These are phyloP conservation scores for Rhizopogon vinicolor DNA, from an alignment of 768 basidiomycete species.

Conservation along the genomic window DNA sequence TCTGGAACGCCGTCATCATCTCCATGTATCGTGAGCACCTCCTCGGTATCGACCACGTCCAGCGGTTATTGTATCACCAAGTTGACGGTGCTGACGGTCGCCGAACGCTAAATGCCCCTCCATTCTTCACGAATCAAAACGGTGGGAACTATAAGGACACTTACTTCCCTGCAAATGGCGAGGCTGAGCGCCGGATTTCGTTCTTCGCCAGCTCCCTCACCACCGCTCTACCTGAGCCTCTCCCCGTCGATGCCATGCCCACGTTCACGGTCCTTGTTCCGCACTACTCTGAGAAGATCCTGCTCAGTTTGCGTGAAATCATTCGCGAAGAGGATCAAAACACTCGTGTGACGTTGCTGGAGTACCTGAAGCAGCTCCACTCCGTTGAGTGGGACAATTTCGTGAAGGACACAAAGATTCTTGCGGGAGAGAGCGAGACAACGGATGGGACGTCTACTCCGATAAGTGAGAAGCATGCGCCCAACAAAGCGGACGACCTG, in stretches of 20 bases:
- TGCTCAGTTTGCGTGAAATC: conserved; percentile 94
- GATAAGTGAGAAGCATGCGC: conserved; percentile 64
- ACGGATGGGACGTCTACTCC: conserved; percentile 41
- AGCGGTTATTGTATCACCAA: conserved; percentile 96
- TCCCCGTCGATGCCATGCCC: conserved; percentile 98
- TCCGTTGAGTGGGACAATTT: conserved; percentile 99
- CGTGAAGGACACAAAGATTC: conserved; percentile 98
- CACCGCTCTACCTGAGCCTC: conserved; percentile 89
- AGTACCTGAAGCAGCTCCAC: conserved; percentile 98
- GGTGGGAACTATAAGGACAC: conserved; percentile 64
- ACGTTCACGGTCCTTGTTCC: conserved; percentile 99
- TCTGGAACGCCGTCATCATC: conserved; percentile 99
- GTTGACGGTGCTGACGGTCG: conserved; percentile 87
- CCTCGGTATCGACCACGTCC: conserved; percentile 96
- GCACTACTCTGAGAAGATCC: conserved; percentile 98
- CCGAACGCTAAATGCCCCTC: conserved; percentile 90
- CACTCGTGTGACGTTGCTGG: conserved; percentile 93
- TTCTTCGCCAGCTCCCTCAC: conserved; percentile 99
- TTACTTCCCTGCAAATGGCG: conserved; percentile 92
- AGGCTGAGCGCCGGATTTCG: conserved; percentile 96
- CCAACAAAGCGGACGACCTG: conserved; percentile 78
- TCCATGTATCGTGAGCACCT: conserved; percentile 99
- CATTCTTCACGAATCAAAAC: conserved; percentile 95
- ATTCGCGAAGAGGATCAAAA: conserved; percentile 97
- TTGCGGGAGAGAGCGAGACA: conserved; percentile 81